phyloP scores from a whole-genome alignment of 2,329 filamentous ascomycete species.

The Epichloe glyceriae region DNA sequence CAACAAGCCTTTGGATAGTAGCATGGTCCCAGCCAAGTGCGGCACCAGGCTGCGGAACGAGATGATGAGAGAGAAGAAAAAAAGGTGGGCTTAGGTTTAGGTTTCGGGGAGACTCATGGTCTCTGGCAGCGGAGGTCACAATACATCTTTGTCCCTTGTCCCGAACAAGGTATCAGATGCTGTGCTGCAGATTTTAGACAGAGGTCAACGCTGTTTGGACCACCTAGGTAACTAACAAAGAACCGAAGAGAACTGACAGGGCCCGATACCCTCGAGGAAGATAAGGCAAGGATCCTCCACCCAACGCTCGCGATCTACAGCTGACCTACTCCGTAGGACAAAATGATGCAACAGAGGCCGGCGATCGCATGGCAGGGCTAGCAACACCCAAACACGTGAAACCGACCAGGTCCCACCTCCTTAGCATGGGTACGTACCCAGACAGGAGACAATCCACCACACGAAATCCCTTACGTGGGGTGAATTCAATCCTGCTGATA shows the following conservation, averaged over 20 bases:
- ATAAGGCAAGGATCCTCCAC: neutral
- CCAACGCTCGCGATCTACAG: neutral
- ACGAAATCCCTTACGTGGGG: neutral
- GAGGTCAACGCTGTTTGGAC: constrained; percentile 1
- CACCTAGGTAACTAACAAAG: neutral
- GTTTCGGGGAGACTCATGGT: neutral
- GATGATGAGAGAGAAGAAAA: neutral
- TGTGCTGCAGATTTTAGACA: neutral
- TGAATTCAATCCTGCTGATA: neutral
- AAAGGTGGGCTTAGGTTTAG: neutral
- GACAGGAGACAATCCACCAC: neutral
- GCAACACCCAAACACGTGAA: constrained; percentile 7
- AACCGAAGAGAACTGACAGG: neutral
- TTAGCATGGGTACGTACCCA: no score
- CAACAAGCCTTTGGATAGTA: constrained; percentile 14
- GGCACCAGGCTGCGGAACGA: constrained; percentile 5
- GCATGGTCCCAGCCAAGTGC: constrained; percentile 12
- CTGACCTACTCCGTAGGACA: neutral
- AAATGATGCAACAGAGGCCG: neutral
- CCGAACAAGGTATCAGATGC: constrained; percentile 3
- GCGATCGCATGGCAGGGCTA: neutral
- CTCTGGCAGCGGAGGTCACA: neutral
- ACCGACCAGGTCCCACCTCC: constrained; percentile 1
- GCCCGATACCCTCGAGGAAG: neutral
- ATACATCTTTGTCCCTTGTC: neutral